phyloP scores from a whole-genome alignment of 805 yeast genomes.

The Saturnispora kantuleensis region DNA sequence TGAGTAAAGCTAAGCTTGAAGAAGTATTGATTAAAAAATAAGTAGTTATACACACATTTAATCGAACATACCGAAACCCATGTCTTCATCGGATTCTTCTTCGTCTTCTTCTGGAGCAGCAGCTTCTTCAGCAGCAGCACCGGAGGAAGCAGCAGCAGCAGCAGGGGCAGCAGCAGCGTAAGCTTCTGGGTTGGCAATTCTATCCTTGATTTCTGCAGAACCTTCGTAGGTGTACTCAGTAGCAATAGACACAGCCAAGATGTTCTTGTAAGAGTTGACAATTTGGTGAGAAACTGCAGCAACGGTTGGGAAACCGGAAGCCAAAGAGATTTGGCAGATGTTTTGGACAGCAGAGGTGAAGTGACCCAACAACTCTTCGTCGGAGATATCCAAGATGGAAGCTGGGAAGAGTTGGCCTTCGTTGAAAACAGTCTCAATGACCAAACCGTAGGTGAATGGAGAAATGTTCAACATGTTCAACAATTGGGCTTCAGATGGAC shows the following conservation, averaged over 20 bases:
- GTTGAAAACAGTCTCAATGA: slow-evolving; percentile 95
- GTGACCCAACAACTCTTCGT: slow-evolving; percentile 89
- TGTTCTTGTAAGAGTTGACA: slow-evolving; percentile 98
- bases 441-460: slow-evolving; percentile 98
- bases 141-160: slow-evolving; percentile 69
- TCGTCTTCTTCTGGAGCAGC: slow-evolving; percentile 66
- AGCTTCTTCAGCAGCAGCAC: slow-evolving; percentile 54
- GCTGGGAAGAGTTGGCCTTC: slow-evolving; percentile 98
- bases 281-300: slow-evolving; percentile 99
- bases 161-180: slow-evolving; percentile 99
- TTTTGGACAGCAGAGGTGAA: slow-evolving; percentile 85
- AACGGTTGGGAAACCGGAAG: slow-evolving; percentile 98
- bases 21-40: neutral
- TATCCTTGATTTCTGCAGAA: slow-evolving; percentile 97
- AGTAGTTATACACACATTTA: slow-evolving; percentile 31
- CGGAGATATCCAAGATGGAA: slow-evolving; percentile 94
- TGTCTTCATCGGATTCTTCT: slow-evolving; percentile 38
- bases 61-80: slow-evolving; percentile 99
- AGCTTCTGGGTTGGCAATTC: slow-evolving; percentile 99
- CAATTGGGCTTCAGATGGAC: slow-evolving; percentile 98
- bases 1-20: neutral
- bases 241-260: slow-evolving; percentile 95
- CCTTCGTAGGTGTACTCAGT: slow-evolving; percentile 99
- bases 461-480: slow-evolving; percentile 99
- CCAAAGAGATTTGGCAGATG: slow-evolving; percentile 95